Base-by-base conservation (phyloP, 495 filamentous ascomycete species). In the Penicillium soppii region DNA sequence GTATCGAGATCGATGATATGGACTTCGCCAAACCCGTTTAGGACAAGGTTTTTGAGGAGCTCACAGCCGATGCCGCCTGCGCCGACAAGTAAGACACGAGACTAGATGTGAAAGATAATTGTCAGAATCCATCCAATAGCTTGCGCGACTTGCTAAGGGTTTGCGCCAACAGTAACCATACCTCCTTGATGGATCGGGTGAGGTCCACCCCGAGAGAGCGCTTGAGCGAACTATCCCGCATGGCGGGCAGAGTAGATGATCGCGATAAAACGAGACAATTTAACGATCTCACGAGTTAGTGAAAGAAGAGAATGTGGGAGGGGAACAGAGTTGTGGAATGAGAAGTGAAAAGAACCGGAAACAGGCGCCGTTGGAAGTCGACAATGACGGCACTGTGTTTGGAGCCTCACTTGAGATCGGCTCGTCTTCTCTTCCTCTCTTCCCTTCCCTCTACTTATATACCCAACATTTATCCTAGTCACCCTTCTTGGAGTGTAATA, bases 1-100 rank as follows among this genome's bases (percentile, higher is more conserved):
- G 94, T 99, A 65, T 99, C 94, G 26, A 99, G 85, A 66, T 99
- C 94, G 55, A 99, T 90, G 43, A 99, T 85, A 67, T 97, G 91
- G 39, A 97, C 83, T 72, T 96, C 90, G 39, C 91, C 91, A 59
- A 97, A 97, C 56, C 95, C 95, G 43, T 86, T 88, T 20, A 95
- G 82, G 45, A 92, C 89, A 48, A 99, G 85, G 71, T 97, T 95
- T 78, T 99, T 99, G 49, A 99, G 79, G 5, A 99, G 82, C 69
- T 99, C 94, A 71, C 94, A 99, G 50, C 94, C 94, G 64, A 99
- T 97, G 35, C 94, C 94, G 51, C 94, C 94, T 37, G 94, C 94
- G 53, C 94, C 94, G 38, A 99, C 92, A 75, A 99, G 89, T 19
- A 99, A 76, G 25, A 97, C 88, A 37, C 87, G 87, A 43, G 92